Evolutionary conservation across 805 yeast genomes (phyloP).

Genomic region (Teunomyces barrocoloradensis): DNA sequence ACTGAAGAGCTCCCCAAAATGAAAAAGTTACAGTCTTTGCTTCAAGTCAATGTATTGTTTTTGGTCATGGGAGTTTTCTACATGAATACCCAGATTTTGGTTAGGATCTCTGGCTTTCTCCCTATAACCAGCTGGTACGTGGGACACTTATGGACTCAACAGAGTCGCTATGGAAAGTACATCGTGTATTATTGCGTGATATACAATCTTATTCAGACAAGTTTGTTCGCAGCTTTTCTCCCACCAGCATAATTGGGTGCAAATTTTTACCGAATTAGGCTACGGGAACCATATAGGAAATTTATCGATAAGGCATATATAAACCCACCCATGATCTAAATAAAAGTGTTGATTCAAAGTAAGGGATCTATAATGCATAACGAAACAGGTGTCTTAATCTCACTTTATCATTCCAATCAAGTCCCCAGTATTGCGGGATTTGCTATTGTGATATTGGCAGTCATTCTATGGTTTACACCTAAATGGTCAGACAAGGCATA

Average conservation of each 20-base stretch:
- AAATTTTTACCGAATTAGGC: conserved; percentile 12
- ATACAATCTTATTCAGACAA: conserved; percentile 71
- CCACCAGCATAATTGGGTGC: conserved; percentile 75
- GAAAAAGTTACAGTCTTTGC: conserved; percentile 35
- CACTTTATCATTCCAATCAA: conserved; percentile 1
- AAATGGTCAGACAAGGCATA: neutral
- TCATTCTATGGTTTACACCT: neutral
- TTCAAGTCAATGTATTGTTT: conserved; percentile 42
- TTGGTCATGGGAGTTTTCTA: conserved; percentile 51
- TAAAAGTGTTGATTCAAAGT: neutral
- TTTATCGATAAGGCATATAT: neutral
- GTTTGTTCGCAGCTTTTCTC: conserved; percentile 73
- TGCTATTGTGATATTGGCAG: neutral
- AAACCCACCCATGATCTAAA: neutral
- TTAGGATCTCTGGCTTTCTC: conserved; percentile 71
- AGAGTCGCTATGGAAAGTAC: conserved; percentile 15
- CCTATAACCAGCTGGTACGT: conserved; percentile 77
- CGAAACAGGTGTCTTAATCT: neutral
- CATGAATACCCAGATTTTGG: conserved; percentile 86
- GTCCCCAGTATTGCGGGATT: neutral
- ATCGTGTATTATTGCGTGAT: conserved; percentile 46
- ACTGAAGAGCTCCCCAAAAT: conserved; percentile 19
- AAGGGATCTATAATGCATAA: neutral
- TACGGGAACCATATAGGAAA: neutral
- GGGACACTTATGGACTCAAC: conserved; percentile 32